Evolutionary conservation across 768 basidiomycete genomes (phyloP).

Genomic region (Thelephora ganbajun): DNA sequence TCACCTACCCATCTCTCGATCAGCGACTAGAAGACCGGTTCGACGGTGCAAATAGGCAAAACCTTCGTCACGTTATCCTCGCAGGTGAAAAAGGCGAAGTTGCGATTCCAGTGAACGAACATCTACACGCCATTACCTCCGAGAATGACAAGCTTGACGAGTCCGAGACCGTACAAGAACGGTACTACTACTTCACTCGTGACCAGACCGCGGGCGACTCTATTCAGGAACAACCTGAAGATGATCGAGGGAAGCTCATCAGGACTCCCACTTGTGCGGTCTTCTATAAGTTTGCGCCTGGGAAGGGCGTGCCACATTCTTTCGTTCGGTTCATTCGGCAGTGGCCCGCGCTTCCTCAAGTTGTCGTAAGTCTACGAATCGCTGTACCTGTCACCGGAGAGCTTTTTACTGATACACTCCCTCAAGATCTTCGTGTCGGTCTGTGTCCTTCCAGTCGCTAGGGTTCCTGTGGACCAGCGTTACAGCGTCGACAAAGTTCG

Average conservation of each 20-base stretch:
- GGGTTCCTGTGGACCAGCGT: too few relatives aligned
- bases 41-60: conserved; percentile 39
- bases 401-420: not conserved
- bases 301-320: conserved; percentile 47
- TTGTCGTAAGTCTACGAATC: conserved; percentile 33
- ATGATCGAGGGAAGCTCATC: conserved; percentile 15
- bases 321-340: conserved; percentile 49
- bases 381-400: not conserved
- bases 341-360: conserved; percentile 53
- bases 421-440: conserved; percentile 52
- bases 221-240: conserved; percentile 4
- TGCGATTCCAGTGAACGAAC: not conserved
- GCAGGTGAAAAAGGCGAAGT: conserved; percentile 14
- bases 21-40: conserved; percentile 47
- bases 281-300: conserved; percentile 40
- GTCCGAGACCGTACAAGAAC: conserved; percentile 1
- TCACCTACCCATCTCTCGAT: not conserved
- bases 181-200: conserved; percentile 14
- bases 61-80: conserved; percentile 42
- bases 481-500: too few relatives aligned
- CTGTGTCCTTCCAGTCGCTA: conserved; percentile 4
- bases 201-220: not conserved
- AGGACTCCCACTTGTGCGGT: conserved; percentile 40
- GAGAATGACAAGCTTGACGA: not conserved
- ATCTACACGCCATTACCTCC: not conserved